Base-by-base conservation (phyloP, 2,329 filamentous ascomycete species). In the Colletotrichum endophyticum region DNA sequence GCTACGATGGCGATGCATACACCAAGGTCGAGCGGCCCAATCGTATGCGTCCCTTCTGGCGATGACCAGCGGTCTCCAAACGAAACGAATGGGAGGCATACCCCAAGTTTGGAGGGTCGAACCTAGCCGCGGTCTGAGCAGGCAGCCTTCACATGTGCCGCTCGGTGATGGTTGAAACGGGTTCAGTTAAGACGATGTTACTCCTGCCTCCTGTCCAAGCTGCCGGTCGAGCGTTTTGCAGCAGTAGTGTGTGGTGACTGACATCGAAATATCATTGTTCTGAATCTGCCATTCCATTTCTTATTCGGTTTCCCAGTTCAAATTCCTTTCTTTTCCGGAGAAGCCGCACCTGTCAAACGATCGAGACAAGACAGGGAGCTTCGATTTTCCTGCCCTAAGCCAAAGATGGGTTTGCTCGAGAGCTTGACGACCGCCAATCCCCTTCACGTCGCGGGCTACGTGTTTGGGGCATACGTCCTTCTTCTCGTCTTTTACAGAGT, bases 141-240 rank as follows among this genome's bases (percentile, higher is more conserved):
- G 11, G 22, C 59, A 69, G 30, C 44, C 49, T 70, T 76, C 22
- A 74, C 74, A 76, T 76, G 74, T 76, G 71, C 74, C 59, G 74
- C 70, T 76, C 74, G 59, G 70, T 61, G 70, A 61, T 12, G 32
- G 56, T 39, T 74, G 71, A 74, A 70, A 76, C 70, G 61, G 32
- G 49, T 25, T 66, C 49, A 70, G 64, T 76, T 76, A 70, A 76
- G 74, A 73, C 59, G 74, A 76, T 76, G 70, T 53, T 19, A 61
- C 64, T 73, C 70, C 66, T 70, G 59, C 64, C 28, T 73, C 64
- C 11, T 8, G 28, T n/a, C 36, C 15, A 22, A 25, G 27, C n/a
- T 34, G 15, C 9, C 1, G 16, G 11, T 22, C 57, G 36, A 70
- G 39, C 34, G 22, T 8, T 16, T 66, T 22, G 64, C 36, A 30